Base-by-base conservation (phyloP, 140 eudicot genomes). In the Flaveria floridana region DNA sequence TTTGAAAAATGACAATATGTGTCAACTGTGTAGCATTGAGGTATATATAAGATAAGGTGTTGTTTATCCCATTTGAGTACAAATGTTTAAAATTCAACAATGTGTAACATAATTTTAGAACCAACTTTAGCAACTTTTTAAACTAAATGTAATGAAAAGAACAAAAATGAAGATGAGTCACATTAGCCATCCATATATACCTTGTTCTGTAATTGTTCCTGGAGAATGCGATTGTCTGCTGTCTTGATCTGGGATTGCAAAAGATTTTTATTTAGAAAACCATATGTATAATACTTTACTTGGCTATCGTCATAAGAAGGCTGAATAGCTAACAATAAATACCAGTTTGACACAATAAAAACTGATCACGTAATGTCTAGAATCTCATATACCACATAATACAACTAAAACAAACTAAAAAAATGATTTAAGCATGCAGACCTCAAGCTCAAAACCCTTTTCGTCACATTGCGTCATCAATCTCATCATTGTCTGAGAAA, bases 151-250 rank as follows among this genome's bases (percentile, higher is more conserved):
- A 55, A 65, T 39, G 5, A 55, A 57, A 58, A 23, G 7, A 28
- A 10, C 15, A 13, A 7, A 52, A 53, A 72, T 50, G 23, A 50
- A 8, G 51, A 53, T 34, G 41, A 18, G 46, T 19, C 39, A 48
- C 61, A 19, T 11, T 63, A 55, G 56, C 52, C 65, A 46, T 41
- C 15, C 13, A 50, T 78, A 44, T 57, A 46, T 44, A 91, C 97
- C 96, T 91, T 91, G 79, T 82, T 84, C 78, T 91, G 94, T 70
- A 91, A 80, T 76, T 91, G 97, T 58, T 91, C 97, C 76, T 91
- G 96, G 69, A 91, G 97, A 7, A 91, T 82, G 59, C 96, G 89
- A 77, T 91, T 91, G 82, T 91, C 97, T 68, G 97, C 97, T 73
- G 91, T 75, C 84, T 85, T 89, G 9, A 91, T 84, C 97, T 90